A percentile compares a stretch with the other conserved stretches of the same genome.
Conservation (phyloP, 331 rosid species). For the Telfairia occidentalis region DNA sequence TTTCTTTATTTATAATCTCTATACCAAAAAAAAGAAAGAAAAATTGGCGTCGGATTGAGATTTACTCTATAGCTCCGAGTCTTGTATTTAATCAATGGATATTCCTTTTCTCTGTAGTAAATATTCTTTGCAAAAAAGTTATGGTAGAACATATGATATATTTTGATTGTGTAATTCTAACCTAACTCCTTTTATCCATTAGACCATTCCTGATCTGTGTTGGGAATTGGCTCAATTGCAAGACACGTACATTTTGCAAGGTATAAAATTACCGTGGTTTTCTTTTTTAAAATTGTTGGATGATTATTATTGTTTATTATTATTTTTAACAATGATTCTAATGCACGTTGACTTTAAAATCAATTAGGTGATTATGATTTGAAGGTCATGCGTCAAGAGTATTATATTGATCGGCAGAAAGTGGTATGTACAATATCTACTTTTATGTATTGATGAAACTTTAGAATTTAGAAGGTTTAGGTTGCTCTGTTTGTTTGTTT, state of each 20-base stretch:
- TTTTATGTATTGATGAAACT: background rate
- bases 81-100: background rate
- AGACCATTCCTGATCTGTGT: constrained; percentile 88
- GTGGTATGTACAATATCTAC: constrained; percentile 37
- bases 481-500: background rate
- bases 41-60: too few relatives aligned
- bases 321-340: background rate
- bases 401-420: constrained; percentile 77
- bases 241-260: constrained; percentile 93
- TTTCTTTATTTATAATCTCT: too few relatives aligned
- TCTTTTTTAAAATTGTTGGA: constrained; percentile 15
- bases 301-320: background rate
- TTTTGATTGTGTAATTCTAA: constrained; percentile 4
- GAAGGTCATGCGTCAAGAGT: constrained; percentile 98
- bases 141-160: background rate
- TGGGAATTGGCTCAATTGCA: constrained; percentile 99
- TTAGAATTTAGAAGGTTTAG: background rate
- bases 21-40: too few relatives aligned
- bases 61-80: background rate
- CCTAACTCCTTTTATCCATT: constrained; percentile 9
- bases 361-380: constrained; percentile 89
- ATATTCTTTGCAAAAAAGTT: background rate
- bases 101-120: background rate
- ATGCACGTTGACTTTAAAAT: constrained; percentile 16
- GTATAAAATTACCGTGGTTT: constrained; percentile 19